A percentile compares a stretch with the other conserved stretches of the same genome.
Conservation (phyloP, 116 monocot species). For the Papilionanthe hybrid region DNA sequence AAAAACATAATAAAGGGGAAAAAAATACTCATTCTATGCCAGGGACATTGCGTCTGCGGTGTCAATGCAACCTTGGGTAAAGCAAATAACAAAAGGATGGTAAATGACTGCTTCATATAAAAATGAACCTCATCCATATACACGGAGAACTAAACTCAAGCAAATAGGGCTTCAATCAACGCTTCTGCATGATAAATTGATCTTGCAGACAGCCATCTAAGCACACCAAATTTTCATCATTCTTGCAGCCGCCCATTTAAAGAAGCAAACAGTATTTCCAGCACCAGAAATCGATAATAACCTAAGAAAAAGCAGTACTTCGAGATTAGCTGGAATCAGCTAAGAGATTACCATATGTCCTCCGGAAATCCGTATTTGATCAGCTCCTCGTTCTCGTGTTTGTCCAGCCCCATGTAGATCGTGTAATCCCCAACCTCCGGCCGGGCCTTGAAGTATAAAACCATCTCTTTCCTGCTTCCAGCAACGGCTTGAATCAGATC, state of each 20-base stretch:
- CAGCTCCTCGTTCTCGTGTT: constrained; percentile 95
- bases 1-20: background rate
- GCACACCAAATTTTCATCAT: background rate
- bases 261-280: background rate
- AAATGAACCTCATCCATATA: background rate
- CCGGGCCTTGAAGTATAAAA: constrained; percentile 92
- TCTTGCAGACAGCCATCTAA: background rate
- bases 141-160: background rate
- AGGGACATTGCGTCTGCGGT: background rate
- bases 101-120: background rate
- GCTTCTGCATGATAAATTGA: background rate
- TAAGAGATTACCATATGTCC: constrained; percentile 66
- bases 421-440: constrained; percentile 86
- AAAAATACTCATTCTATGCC: too few relatives aligned
- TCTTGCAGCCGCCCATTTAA: background rate
- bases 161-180: background rate
- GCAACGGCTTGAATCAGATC: background rate
- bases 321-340: background rate
- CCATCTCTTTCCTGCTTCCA: constrained; percentile 38
- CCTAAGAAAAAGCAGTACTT: background rate
- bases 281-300: background rate
- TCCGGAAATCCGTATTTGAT: constrained; percentile 94
- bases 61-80: too few relatives aligned
- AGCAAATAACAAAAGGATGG: too few relatives aligned
- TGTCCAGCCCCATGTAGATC: constrained; percentile 91